Evolutionary conservation across 1,139 yeast species (phyloP).

Genomic region (Taiozyma sp.): DNA sequence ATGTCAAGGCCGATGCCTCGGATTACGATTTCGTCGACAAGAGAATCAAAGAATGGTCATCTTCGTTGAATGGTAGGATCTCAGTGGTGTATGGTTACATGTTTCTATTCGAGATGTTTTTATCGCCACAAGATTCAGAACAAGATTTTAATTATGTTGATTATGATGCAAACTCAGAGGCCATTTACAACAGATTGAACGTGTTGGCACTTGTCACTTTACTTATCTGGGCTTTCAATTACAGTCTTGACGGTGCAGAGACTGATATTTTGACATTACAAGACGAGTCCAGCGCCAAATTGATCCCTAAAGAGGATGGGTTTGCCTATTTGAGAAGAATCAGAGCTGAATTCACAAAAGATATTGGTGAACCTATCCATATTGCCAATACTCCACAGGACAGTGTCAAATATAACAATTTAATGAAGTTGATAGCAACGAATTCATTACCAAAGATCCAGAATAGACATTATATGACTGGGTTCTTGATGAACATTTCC

Average conservation of each 20-base stretch:
- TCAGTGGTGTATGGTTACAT: conserved; percentile 63
- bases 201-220: conserved; percentile 49
- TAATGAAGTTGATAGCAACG: conserved; percentile 27
- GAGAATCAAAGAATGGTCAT: conserved; percentile 51
- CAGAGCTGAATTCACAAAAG: conserved; percentile 33
- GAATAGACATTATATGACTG: conserved; percentile 46
- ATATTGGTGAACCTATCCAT: conserved; percentile 24
- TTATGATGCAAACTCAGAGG: conserved; percentile 48
- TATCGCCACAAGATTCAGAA: conserved; percentile 38
- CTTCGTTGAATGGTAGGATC: conserved; percentile 35
- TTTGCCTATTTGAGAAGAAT: conserved; percentile 32
- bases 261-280: conserved; percentile 22
- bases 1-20: conserved; percentile 56
- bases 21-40: conserved; percentile 51
- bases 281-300: conserved; percentile 16
- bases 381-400: conserved; percentile 30
- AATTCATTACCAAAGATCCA: conserved; percentile 23
- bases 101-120: conserved; percentile 57
- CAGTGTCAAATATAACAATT: conserved; percentile 33
- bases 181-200: conserved; percentile 51
- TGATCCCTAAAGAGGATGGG: conserved; percentile 20
- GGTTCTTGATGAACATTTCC: conserved; percentile 48
- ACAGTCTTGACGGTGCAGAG: conserved; percentile 53
- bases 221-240: conserved; percentile 57
- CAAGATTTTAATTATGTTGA: conserved; percentile 25